Evolutionary conservation across 495 filamentous ascomycete genomes (phyloP), one percentile per base, ranked within the genome.

Genomic region (Podospora pseudopauciseta): DNA sequence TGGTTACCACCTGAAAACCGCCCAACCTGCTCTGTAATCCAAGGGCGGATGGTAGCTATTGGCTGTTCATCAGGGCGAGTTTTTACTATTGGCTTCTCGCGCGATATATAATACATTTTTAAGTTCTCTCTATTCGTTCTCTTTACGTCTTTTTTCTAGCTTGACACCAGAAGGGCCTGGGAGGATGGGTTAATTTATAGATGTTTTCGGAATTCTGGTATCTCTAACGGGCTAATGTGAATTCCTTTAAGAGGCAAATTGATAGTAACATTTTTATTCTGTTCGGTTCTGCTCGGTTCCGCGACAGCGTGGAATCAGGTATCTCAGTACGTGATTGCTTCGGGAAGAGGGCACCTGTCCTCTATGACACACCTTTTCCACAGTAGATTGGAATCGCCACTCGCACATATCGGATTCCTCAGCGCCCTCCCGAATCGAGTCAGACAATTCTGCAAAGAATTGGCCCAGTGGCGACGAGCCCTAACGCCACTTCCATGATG

Each of bases 1-100:
- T 75, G 75, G 70, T 67, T 77, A 55, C 74, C 72, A 65, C 26
- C 64, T 0, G 70, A 74, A 60, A 73, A 78, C 68, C 72, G 71
- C 77, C 65, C 69, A 23, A 61, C 0, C 28, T 58, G 69, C 57
- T 64, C 32, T 20, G 61, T 62, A 13, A 56, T 67, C 61, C 69
- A 64, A 61, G 69, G 27, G 61, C 60, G 13, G 65, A 71, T 60
- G 54, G 39, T 67, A 64, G 64, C 27, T 20, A 63, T 71, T 28
- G 69, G 69, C 19, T 71, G 69, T 71, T 61, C 65, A 57, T 71
- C 62, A 16, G 69, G 69, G 60, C 61, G 27, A 65, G 60, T 71
- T 71, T 34, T 70, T 34, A 68, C 57, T 19, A 65, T 68, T 63
- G 55, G 30, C 60, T 65, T 68, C 2, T 68, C 67, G 20, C 28